Conservation (phyloP, 2,329 filamentous ascomycete genomes). For the Emydomyces testavorans region DNA sequence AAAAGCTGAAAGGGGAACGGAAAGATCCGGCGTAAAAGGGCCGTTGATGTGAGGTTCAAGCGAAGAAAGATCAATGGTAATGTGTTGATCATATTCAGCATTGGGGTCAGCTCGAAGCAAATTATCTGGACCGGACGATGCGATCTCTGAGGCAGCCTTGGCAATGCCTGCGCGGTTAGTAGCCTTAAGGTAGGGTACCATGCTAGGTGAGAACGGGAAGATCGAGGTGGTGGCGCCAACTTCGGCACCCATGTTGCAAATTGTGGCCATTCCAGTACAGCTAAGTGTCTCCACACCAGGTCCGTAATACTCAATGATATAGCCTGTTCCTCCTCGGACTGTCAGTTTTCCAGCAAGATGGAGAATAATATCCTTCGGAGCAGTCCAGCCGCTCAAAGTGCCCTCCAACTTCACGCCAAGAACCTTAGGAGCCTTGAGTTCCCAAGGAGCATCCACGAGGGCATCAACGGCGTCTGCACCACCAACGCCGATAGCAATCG, state of each 20-base stretch:
- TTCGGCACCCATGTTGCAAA: slow-evolving; percentile 78
- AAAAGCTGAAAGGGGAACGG: slow-evolving; percentile 83
- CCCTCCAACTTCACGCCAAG: slow-evolving; percentile 77
- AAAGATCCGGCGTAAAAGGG: slow-evolving; percentile 89
- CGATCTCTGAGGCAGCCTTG: slow-evolving; percentile 51
- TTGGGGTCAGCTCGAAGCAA: slow-evolving; percentile 66
- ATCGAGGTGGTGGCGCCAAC: slow-evolving; percentile 91
- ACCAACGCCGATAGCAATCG: slow-evolving; percentile 91
- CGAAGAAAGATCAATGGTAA: slow-evolving; percentile 78
- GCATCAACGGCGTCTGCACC: slow-evolving; percentile 96
- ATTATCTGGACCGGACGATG: slow-evolving; percentile 48
- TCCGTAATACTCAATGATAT: slow-evolving; percentile 87
- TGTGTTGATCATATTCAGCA: slow-evolving; percentile 79
- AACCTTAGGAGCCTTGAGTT: slow-evolving; percentile 86
- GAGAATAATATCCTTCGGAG: slow-evolving; percentile 92
- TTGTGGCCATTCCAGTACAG: slow-evolving; percentile 85
- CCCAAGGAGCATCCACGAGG: slow-evolving; percentile 91
- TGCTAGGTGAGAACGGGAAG: slow-evolving; percentile 81
- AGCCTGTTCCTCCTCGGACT: slow-evolving; percentile 86
- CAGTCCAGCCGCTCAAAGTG: slow-evolving; percentile 76
- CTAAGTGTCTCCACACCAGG: slow-evolving; percentile 80
- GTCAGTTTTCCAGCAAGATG: slow-evolving; percentile 80
- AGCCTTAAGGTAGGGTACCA: slow-evolving; percentile 72
- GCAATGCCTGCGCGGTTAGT: slow-evolving; percentile 68
- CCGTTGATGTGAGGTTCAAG: slow-evolving; percentile 96